Conservation (phyloP, 768 basidiomycete species). For the Lanmaoa pseudosensibilis region DNA sequence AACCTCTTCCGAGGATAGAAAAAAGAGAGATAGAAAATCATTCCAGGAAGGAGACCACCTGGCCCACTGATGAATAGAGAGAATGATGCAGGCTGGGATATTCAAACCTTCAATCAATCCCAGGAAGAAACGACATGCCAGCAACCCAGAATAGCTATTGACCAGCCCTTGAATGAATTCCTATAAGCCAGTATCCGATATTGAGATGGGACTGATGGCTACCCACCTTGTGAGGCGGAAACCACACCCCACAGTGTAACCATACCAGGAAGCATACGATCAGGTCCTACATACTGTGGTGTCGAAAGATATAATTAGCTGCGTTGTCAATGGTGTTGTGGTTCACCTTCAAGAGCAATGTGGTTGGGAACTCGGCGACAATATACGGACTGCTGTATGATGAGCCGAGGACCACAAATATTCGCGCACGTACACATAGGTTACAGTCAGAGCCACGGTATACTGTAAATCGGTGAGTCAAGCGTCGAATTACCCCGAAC, state of each 20-base stretch:
- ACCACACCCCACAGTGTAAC: constrained; percentile 65
- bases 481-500: not conserved
- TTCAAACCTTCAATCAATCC: constrained; percentile 59
- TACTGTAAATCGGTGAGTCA: constrained; percentile 27
- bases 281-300: constrained; percentile 45
- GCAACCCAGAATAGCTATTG: constrained; percentile 51
- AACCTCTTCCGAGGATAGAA: constrained; percentile 39
- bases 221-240: constrained; percentile 55
- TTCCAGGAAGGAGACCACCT: constrained; percentile 60
- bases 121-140: constrained; percentile 47
- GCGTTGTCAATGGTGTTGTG: not conserved
- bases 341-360: constrained; percentile 51
- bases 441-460: constrained; percentile 32
- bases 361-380: constrained; percentile 57
- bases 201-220: not conserved
- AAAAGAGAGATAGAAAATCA: constrained; percentile 56
- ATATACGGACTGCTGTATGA: constrained; percentile 44
- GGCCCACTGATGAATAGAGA: constrained; percentile 3
- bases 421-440: constrained; percentile 23
- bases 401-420: not conserved
- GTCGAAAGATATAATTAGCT: not conserved
- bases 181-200: not conserved
- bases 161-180: constrained; percentile 38
- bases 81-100: not conserved
- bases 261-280: constrained; percentile 61